phyloP scores from a whole-genome alignment of 192 early-diverging fungal genomes.

The Powellomyces hirtus region DNA sequence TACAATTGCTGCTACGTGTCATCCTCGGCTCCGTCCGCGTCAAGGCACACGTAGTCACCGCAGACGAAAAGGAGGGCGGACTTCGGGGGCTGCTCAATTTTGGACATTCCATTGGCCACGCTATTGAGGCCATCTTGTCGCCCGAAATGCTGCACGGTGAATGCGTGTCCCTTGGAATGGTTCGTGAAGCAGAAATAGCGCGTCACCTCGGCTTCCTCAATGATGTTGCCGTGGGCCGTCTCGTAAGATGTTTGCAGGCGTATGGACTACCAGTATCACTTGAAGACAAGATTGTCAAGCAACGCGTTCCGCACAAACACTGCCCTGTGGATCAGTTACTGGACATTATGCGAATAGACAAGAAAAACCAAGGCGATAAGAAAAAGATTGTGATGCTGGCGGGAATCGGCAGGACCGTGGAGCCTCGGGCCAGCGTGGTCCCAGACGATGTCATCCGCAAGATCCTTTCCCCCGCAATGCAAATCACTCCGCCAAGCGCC shows the following conservation, averaged over 20 bases:
- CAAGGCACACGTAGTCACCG: slow-evolving; percentile 93
- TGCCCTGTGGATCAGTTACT: slow-evolving; percentile 77
- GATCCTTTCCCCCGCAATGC: slow-evolving; percentile 73
- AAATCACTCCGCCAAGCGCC: slow-evolving; percentile 41
- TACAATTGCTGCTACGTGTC: slow-evolving; percentile 66
- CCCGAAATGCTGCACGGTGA: slow-evolving; percentile 94
- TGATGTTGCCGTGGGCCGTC: slow-evolving; percentile 81
- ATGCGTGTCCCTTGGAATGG: slow-evolving; percentile 93
- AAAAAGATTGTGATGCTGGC: slow-evolving; percentile 88
- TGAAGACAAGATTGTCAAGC: slow-evolving; percentile 73
- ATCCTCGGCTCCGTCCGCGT: slow-evolving; percentile 84
- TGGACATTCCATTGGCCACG: slow-evolving; percentile 96
- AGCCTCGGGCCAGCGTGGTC: slow-evolving; percentile 79
- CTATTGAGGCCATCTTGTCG: slow-evolving; percentile 87
- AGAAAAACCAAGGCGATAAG: slow-evolving; percentile 90
- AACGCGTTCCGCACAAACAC: slow-evolving; percentile 60
- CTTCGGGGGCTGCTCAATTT: slow-evolving; percentile 95
- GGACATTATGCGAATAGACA: slow-evolving; percentile 92
- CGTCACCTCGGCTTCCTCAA: slow-evolving; percentile 82
- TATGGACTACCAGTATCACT: slow-evolving; percentile 87
- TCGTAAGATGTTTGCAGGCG: slow-evolving; percentile 76
- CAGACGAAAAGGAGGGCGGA: slow-evolving; percentile 93
- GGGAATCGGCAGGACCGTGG: slow-evolving; percentile 80
- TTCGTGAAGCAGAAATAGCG: slow-evolving; percentile 92
- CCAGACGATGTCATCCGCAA: slow-evolving; percentile 81